Conservation (phyloP, 192 early-diverging fungal genomes). For the Backusella macrospora region DNA sequence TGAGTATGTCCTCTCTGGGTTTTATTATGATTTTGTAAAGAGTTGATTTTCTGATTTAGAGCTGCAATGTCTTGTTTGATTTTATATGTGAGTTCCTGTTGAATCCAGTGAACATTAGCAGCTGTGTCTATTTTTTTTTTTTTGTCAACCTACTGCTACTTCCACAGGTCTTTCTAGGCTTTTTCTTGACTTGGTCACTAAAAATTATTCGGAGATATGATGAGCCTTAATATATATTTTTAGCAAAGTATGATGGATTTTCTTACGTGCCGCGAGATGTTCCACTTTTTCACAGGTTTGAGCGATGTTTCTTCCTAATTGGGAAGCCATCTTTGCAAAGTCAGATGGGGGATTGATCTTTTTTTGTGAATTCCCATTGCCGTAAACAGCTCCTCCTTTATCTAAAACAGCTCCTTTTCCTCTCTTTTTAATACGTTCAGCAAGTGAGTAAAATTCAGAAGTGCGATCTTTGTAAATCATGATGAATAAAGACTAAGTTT, state of each 20-base stretch:
- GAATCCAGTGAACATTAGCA: not conserved
- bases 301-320: constrained; percentile 89
- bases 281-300: constrained; percentile 81
- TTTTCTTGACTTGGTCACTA: constrained; percentile 12
- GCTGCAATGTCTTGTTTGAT: constrained; percentile 97
- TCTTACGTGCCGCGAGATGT: constrained; percentile 74
- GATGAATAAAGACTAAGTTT: not conserved
- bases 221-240: not conserved
- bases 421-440: constrained; percentile 69
- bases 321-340: constrained; percentile 79
- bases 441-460: constrained; percentile 81
- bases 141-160: constrained; percentile 65
- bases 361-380: not conserved
- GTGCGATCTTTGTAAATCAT: constrained; percentile 75
- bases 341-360: constrained; percentile 51
- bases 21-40: constrained; percentile 71
- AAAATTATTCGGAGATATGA: not conserved
- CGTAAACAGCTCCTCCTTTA: constrained; percentile 14
- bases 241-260: not conserved
- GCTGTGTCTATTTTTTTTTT: not conserved
- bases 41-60: constrained; percentile 90
- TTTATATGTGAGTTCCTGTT: constrained; percentile 81
- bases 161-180: constrained; percentile 72
- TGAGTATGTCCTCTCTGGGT: constrained; percentile 61
- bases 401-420: constrained; percentile 25